Conservation (phyloP, 768 basidiomycete genomes). For the Termitomyces bulborhizus region DNA sequence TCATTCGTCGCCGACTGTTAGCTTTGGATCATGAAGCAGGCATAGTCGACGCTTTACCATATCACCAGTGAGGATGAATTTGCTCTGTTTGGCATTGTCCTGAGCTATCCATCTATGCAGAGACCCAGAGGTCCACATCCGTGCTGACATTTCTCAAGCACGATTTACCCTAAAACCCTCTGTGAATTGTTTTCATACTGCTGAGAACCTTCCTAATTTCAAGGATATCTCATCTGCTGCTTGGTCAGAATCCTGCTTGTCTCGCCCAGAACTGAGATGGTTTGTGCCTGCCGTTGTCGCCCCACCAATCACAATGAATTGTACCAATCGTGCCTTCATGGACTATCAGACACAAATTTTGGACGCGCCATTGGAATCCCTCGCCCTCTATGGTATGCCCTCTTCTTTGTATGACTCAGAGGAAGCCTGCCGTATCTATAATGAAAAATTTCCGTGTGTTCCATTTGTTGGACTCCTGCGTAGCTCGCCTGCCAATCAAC, state of each 20-base stretch:
- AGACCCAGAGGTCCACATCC: conserved; percentile 47
- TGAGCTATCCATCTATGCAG: conserved; percentile 23
- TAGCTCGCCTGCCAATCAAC: conserved; percentile 61
- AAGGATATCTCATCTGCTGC: conserved; percentile 50
- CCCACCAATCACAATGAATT: conserved; percentile 70
- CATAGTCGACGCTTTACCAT: conserved; percentile 33
- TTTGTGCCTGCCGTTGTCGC: conserved; percentile 82
- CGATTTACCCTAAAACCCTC: conserved; percentile 23
- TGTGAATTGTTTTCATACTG: conserved; percentile 25
- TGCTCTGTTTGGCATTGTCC: background rate
- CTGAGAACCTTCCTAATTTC: conserved; percentile 46
- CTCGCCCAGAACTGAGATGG: conserved; percentile 76
- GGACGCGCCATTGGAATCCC: conserved; percentile 67
- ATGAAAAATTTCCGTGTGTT: conserved; percentile 49
- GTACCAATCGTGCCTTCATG: conserved; percentile 72
- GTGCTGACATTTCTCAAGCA: conserved; percentile 25
- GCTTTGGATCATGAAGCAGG: conserved; percentile 39
- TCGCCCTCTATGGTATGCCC: conserved; percentile 83
- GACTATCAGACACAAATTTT: conserved; percentile 56
- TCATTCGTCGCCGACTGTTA: conserved; percentile 50
- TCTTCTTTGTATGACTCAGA: conserved; percentile 56
- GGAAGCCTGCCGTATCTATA: conserved; percentile 39
- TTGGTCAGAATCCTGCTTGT: conserved; percentile 78
- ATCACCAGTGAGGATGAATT: conserved; percentile 32
- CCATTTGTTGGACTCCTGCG: conserved; percentile 63